These are phyloP conservation scores for Exophiala lecanii-corni DNA, from an alignment of 2,329 filamentous ascomycete genomes.

Conservation along the genomic window DNA sequence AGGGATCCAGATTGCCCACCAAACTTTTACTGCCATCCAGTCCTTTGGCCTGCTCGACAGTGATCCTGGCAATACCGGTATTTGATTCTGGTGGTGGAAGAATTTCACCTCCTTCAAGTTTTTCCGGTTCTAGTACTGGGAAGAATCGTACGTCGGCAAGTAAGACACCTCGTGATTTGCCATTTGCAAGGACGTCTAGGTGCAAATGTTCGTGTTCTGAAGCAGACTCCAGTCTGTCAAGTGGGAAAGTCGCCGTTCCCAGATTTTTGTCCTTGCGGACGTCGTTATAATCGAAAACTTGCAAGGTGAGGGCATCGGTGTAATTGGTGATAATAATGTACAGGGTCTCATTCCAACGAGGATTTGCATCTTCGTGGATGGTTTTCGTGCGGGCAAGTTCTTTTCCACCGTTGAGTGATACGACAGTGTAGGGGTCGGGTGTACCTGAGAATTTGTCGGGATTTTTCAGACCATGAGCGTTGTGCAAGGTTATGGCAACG, in stretches of 20 bases:
- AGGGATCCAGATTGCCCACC: slow-evolving; percentile 86
- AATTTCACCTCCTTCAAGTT: slow-evolving; percentile 68
- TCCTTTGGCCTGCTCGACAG: slow-evolving; percentile 92
- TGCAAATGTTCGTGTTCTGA: slow-evolving; percentile 77
- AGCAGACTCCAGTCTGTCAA: slow-evolving; percentile 76
- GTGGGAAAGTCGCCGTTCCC: slow-evolving; percentile 75
- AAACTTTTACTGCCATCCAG: slow-evolving; percentile 88
- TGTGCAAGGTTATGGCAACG: slow-evolving; percentile 83
- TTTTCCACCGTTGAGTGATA: slow-evolving; percentile 78
- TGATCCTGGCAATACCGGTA: slow-evolving; percentile 90
- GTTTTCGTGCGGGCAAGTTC: slow-evolving; percentile 86
- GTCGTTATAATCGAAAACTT: slow-evolving; percentile 89
- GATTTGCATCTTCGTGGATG: slow-evolving; percentile 76
- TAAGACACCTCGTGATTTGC: slow-evolving; percentile 75
- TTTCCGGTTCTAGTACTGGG: slow-evolving; percentile 73
- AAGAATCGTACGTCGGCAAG: slow-evolving; percentile 88
- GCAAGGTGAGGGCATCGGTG: slow-evolving; percentile 78
- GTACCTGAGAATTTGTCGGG: slow-evolving; percentile 88
- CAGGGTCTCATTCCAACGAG: slow-evolving; percentile 93
- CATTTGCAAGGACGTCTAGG: slow-evolving; percentile 77
- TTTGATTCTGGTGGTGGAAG: slow-evolving; percentile 83
- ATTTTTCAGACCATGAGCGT: slow-evolving; percentile 89
- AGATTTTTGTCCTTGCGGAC: slow-evolving; percentile 95
- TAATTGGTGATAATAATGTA: slow-evolving; percentile 92
- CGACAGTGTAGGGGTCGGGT: slow-evolving; percentile 80